Percentiles rank a stretch among this genome's conserved stretches.
Conservation (phyloP, 495 filamentous ascomycete species). For the Penicillium desertorum region DNA sequence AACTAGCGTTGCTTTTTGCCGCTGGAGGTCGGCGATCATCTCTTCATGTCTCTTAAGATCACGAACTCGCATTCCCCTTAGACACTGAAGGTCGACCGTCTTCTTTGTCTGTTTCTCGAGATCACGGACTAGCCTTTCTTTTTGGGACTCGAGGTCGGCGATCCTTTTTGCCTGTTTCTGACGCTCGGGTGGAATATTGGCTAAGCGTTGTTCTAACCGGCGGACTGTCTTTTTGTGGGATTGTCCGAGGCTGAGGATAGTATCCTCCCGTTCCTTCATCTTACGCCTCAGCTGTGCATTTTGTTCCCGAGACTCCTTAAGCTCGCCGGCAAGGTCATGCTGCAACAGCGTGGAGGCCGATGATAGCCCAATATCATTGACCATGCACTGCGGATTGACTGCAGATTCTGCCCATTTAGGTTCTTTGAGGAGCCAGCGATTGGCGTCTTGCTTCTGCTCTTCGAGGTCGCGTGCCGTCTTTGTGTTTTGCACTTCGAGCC, state of each 20-base stretch:
- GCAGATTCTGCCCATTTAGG: not conserved
- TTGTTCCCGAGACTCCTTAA: not conserved
- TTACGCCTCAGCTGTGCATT: not conserved
- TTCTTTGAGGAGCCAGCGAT: not conserved
- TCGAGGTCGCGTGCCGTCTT: not conserved
- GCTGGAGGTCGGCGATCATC: not conserved
- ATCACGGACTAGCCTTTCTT: not conserved
- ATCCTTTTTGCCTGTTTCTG: not conserved
- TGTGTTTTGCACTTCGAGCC: not conserved
- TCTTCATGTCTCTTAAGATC: not conserved
- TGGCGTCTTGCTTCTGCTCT: not conserved
- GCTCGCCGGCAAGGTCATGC: too few relatives aligned
- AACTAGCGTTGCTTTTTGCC: not conserved
- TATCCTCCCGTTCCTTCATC: not conserved
- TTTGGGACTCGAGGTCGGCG: not conserved
- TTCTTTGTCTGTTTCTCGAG: not conserved
- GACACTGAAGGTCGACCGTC: not conserved
- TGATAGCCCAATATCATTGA: not conserved
- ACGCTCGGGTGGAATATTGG: not conserved
- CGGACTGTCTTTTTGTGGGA: not conserved
- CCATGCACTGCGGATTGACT: not conserved
- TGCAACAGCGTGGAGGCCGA: not conserved
- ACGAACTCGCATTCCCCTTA: not conserved
- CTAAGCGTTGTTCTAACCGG: too few relatives aligned
- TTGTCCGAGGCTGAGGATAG: not conserved